phyloP scores from a whole-genome alignment of 352 stramenopile genomes.

The Globisporangium abappressorium region DNA sequence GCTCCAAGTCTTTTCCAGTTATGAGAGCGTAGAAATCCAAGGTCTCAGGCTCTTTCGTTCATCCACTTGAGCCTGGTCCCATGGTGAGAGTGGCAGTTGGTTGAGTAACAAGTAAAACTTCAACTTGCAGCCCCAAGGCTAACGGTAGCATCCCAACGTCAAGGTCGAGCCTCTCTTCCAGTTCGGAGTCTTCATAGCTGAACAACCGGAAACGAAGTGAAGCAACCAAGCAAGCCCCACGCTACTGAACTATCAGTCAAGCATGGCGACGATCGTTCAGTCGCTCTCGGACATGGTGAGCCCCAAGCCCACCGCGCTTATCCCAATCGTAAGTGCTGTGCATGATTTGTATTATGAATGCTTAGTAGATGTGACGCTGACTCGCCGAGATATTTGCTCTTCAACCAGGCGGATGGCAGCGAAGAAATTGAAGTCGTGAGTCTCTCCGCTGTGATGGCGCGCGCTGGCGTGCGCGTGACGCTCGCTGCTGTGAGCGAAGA shows the following conservation, averaged over 20 bases:
- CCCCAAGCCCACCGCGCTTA: conserved; percentile 56
- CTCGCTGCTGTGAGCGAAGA: conserved; percentile 42
- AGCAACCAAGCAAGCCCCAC: not conserved
- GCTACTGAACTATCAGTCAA: not conserved
- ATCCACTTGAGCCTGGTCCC: not conserved
- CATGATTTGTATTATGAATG: not conserved
- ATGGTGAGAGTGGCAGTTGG: not conserved
- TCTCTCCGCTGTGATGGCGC: conserved; percentile 48
- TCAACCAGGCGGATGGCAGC: conserved; percentile 39
- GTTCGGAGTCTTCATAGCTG: not conserved
- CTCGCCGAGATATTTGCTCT: not conserved
- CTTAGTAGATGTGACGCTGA: not conserved
- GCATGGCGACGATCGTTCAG: conserved; percentile 49
- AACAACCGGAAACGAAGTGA: not conserved
- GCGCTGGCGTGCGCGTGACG: conserved; percentile 61
- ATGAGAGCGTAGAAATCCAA: not conserved
- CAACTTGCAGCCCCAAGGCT: not conserved
- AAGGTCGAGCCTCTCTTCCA: not conserved
- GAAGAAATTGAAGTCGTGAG: conserved; percentile 69
- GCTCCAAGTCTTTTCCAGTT: conserved; percentile 8
- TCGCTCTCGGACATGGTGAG: conserved; percentile 55
- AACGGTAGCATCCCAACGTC: not conserved
- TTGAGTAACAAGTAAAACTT: not conserved
- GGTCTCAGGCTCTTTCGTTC: not conserved
- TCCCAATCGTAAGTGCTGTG: conserved; percentile 41